Percentiles rank a stretch among this genome's conserved stretches.
Conservation (phyloP, 768 basidiomycete genomes). For the Suillus decipiens region DNA sequence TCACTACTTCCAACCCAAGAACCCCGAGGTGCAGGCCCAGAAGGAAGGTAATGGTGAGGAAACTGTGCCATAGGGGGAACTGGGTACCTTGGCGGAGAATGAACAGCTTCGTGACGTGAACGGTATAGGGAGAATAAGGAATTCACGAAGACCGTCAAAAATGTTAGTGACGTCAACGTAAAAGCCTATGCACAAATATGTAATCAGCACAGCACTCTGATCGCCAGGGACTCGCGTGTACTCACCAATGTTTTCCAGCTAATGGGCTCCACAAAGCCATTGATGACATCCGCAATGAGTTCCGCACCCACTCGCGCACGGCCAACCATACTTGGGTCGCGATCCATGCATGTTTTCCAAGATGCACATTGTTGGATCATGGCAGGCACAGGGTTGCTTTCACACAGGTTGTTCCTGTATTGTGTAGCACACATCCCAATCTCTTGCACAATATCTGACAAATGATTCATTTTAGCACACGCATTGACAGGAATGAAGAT, state of each 20-base stretch:
- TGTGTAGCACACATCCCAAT: constrained; percentile 83
- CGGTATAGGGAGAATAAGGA: constrained; percentile 78
- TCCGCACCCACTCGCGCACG: constrained; percentile 91
- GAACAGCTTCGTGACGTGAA: constrained; percentile 54
- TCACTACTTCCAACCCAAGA: constrained; percentile 37
- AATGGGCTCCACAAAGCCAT: constrained; percentile 95
- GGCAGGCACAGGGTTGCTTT: constrained; percentile 73
- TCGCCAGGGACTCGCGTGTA: constrained; percentile 14
- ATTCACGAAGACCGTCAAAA: constrained; percentile 81
- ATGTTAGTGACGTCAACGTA: constrained; percentile 72
- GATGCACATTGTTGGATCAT: constrained; percentile 83
- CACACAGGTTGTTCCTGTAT: constrained; percentile 84
- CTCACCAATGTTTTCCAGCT: constrained; percentile 95
- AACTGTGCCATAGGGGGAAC: constrained; percentile 42
- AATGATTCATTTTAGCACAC: constrained; percentile 20
- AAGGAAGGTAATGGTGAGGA: constrained; percentile 52
- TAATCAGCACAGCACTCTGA: neutral
- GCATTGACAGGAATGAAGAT: constrained; percentile 20
- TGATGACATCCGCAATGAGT: constrained; percentile 93
- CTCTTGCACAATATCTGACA: constrained; percentile 85
- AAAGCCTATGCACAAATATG: constrained; percentile 50
- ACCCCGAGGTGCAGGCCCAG: constrained; percentile 51
- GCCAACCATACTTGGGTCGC: constrained; percentile 87
- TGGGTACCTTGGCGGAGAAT: constrained; percentile 41
- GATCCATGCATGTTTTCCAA: constrained; percentile 96